Evolutionary conservation across 1,139 yeast species (phyloP), one percentile per base, ranked within the genome.

Genomic region (Candida dubliniensis): DNA sequence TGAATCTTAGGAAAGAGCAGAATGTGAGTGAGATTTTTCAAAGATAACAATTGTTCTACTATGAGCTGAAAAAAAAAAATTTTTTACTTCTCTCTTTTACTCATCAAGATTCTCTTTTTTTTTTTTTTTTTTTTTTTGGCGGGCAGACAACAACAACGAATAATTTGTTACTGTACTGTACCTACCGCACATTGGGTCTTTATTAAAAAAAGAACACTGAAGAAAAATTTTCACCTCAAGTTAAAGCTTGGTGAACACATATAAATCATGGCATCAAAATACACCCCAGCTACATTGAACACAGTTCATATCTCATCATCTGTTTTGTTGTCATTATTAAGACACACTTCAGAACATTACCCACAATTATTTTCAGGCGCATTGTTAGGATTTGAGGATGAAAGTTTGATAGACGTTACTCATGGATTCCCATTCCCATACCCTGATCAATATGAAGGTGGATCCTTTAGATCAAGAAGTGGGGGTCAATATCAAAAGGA

Each of bases 341-440:
- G 86, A 63, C 89, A 87, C 63, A 82, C 90, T 12, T 76, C 88
- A 35, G 88, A 84, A 49, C 72, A 77, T 57, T 77, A 75, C 58
- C 90, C 95, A 34, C 73, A 81, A 14, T 71, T 84, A 30, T 84
- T 79, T 45, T 77, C 87, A 26, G 96, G 96, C 27, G 82, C 91
- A 39, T 72, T 89, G 44, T 79, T 85, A 46, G 96, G 96, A 14
- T 76, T 85, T 50, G 90, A 85, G 61, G 82, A 79, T 46, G 80
- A 75, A 51, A 78, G 66, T 31, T 58, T 67, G 14, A 67, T 78
- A 36, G 76, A 71, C 54, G 64, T 79, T 47, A 77, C 91, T 25
- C 87, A 85, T 57, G 75, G 82, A 34, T 83, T 80, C 69, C 95
- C 95, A 41, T 78, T 66, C 58, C 77, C 78, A 47, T 72, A 73